These are phyloP conservation scores for Trametes gibbosa DNA, from an alignment of 768 basidiomycete genomes.

Conservation along the genomic window DNA sequence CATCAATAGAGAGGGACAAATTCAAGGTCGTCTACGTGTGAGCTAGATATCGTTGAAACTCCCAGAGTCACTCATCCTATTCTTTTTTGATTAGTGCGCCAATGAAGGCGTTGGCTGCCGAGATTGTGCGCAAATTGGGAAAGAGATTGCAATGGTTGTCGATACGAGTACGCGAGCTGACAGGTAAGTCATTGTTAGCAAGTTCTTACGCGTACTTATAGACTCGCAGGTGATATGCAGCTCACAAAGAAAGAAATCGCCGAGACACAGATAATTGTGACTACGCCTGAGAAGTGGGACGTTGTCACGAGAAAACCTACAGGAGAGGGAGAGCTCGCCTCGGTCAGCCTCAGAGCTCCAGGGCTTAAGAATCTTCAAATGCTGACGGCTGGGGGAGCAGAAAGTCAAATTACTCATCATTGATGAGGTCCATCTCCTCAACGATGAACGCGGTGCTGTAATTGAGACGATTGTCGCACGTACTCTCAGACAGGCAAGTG, in stretches of 20 bases:
- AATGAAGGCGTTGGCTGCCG: constrained; percentile 96
- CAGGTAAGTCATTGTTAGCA: constrained; percentile 47
- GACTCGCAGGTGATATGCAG: constrained; percentile 86
- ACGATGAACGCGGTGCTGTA: constrained; percentile 97
- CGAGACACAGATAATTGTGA: constrained; percentile 95
- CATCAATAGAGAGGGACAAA: constrained; percentile 59
- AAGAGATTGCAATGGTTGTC: constrained; percentile 87
- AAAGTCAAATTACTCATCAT: constrained; percentile 93
- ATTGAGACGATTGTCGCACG: constrained; percentile 98
- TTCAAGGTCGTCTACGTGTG: constrained; percentile 99
- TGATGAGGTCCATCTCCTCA: constrained; percentile 95
- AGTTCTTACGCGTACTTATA: background rate
- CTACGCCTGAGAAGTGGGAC: constrained; percentile 99
- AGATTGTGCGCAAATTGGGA: constrained; percentile 91
- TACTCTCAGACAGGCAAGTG: constrained; percentile 77
- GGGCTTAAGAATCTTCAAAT: background rate
- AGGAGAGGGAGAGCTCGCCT: constrained; percentile 94
- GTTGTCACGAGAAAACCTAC: constrained; percentile 97
- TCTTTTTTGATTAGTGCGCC: constrained; percentile 62
- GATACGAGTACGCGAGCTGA: constrained; percentile 86
- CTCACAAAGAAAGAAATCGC: constrained; percentile 91
- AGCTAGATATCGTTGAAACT: constrained; percentile 21
- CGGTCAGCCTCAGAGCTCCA: constrained; percentile 48
- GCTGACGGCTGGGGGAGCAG: constrained; percentile 38
- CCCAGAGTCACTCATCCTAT: background rate